Percentiles rank a stretch among this genome's conserved stretches.
Conservation (phyloP, 2,329 filamentous ascomycete genomes). For the Amesomyces nigricolor region DNA sequence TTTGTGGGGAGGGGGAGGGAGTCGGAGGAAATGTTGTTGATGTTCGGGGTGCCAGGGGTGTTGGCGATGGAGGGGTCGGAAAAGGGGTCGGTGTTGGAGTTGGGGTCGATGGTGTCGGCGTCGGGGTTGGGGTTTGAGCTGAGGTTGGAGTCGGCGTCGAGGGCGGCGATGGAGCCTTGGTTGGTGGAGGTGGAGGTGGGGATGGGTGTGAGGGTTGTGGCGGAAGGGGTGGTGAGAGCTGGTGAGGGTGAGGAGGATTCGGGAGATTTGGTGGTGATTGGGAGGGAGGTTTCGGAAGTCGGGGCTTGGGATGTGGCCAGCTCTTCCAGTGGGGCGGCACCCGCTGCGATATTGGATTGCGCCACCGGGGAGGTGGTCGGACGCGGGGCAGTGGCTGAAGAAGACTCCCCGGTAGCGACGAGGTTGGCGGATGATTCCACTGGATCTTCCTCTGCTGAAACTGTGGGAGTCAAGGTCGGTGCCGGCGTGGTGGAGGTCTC, state of each 20-base stretch:
- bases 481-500: slow-evolving; percentile 6
- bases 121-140: background rate
- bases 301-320: background rate
- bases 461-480: background rate
- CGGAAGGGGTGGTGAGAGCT: slow-evolving; percentile 4
- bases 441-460: slow-evolving; percentile 6
- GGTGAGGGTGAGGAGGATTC: background rate
- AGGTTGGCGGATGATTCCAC: background rate
- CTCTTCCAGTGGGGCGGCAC: background rate
- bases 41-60: background rate
- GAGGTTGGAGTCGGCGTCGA: slow-evolving; percentile 1
- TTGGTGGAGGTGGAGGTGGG: slow-evolving; percentile 20
- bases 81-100: background rate
- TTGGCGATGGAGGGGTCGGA: background rate
- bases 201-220: slow-evolving; percentile 19
- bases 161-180: slow-evolving; percentile 8
- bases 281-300: background rate
- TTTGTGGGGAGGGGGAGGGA: slow-evolving; percentile 18
- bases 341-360: background rate
- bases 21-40: background rate
- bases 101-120: background rate
- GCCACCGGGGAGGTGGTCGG: background rate
- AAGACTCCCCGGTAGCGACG: background rate
- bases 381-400: background rate
- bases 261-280: background rate